These are phyloP conservation scores for Eimeria necatrix DNA, from an alignment of 169 alveolate species.

Conservation along the genomic window DNA sequence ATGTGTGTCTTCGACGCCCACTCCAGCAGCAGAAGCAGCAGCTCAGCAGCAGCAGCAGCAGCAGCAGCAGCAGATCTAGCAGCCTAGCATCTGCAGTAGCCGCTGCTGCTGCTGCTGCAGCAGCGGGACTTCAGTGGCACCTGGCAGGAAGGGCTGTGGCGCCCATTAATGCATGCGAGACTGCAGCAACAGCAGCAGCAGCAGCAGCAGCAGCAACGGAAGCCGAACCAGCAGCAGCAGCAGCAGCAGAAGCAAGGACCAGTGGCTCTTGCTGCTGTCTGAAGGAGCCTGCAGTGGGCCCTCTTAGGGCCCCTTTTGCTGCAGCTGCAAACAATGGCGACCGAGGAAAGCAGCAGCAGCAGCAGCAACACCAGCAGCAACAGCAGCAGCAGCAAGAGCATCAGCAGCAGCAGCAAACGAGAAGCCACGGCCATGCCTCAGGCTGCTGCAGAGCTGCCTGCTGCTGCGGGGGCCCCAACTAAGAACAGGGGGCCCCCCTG, in stretches of 20 bases:
- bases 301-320: neutral
- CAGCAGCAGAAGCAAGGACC: neutral
- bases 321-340: neutral
- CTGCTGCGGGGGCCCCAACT: too few relatives aligned
- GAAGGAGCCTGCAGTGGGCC: neutral
- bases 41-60: neutral
- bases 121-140: too few relatives aligned
- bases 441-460: too few relatives aligned
- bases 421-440: too few relatives aligned
- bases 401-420: neutral
- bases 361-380: neutral
- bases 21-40: neutral
- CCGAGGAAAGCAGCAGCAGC: neutral
- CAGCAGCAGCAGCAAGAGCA: neutral
- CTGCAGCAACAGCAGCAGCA: slow-evolving; percentile 28
- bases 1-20: too few relatives aligned
- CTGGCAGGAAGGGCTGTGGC: too few relatives aligned
- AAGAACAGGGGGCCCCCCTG: too few relatives aligned
- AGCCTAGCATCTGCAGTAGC: neutral
- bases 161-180: neutral
- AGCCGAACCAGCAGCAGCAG: neutral
- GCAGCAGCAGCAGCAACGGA: slow-evolving; percentile 10
- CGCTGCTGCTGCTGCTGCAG: neutral
- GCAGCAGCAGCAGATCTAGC: neutral
- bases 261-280: neutral